Conservation (phyloP, 768 basidiomycete genomes). For the Leccinellum rugosiceps region DNA sequence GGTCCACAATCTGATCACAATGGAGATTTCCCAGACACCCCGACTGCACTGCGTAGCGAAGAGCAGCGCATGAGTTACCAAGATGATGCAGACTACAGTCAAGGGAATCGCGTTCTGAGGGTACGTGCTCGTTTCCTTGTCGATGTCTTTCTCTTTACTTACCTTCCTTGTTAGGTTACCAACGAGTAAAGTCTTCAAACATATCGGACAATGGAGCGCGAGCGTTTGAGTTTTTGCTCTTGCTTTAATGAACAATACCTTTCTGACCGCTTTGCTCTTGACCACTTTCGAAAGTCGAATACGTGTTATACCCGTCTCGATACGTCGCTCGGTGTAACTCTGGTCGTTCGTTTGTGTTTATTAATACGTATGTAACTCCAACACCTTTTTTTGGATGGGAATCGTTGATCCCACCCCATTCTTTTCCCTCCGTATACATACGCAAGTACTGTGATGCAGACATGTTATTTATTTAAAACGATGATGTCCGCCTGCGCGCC, state of each 20-base stretch:
- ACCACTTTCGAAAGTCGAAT: neutral
- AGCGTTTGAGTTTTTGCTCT: neutral
- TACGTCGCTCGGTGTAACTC: neutral
- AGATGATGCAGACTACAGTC: conserved; percentile 29
- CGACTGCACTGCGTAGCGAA: conserved; percentile 8
- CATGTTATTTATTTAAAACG: neutral
- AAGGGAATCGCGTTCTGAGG: conserved; percentile 27
- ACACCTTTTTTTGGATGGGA: neutral
- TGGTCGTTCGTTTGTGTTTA: conserved; percentile 3
- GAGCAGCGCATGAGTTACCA: conserved; percentile 30
- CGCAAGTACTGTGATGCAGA: neutral
- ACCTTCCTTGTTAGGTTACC: conserved; percentile 8
- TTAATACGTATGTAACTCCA: neutral
- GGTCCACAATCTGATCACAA: conserved; percentile 10
- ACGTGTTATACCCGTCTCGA: conserved; percentile 1
- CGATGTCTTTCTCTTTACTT: neutral
- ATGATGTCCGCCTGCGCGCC: neutral
- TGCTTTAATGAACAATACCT: neutral
- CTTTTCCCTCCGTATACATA: neutral
- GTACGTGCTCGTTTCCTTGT: conserved; percentile 13
- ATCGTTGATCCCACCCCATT: neutral
- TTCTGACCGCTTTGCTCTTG: neutral
- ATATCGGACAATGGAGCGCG: conserved; percentile 1
- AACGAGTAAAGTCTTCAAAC: conserved; percentile 8
- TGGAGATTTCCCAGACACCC: conserved; percentile 7